Evolutionary conservation across 1,284 basidiomycete species (phyloP), one percentile per base, ranked within the genome.

Genomic region (Fomitopsis pinicola): DNA sequence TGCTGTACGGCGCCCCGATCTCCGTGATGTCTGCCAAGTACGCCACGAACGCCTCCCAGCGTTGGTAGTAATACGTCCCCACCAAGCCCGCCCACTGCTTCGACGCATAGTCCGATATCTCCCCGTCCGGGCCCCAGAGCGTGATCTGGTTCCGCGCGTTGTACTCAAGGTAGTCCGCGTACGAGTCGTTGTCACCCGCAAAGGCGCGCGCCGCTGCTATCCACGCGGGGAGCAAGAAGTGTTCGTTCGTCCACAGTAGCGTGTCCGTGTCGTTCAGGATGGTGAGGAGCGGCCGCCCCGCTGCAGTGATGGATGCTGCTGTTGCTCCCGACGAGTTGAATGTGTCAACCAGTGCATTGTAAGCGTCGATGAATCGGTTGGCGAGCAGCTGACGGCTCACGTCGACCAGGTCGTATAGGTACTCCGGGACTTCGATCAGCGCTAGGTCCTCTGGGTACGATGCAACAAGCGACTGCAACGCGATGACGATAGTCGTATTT

Each of bases 61-160:
- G 68, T 42, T 56, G 38, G 1, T 57, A 62, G 64, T 79, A 80
- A 65, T 80, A 80, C 5, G 69, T 68, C 5, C 70, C 67, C 40
- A 80, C 72, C 53, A 80, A 69, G 1, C 79, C 78, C 2, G 73
- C 73, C 78, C 78, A 80, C 64, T 78, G 76, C 62, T 80, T 80
- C 17, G 78, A 78, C 36, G 78, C 79, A 59, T 80, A 80, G 62
- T 78, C 76, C 61, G 73, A 73, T 67, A 76, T 77, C 67, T 78
- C 69, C 17, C 77, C 78, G 28, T 70, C 68, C 2, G 77, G 77
- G n/a, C 79, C 79, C 78, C 79, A 80, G 35, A 80, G 73, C 35
- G 75, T 77, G 65, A 80, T 72, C 67, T 80, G 78, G 66, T 80
- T 80, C 38, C 78, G 73, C 14, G 79, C 76, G 58, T 76, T 71